phyloP scores from a whole-genome alignment of 495 filamentous ascomycete genomes.

The Aspergillus sclerotioniger region DNA sequence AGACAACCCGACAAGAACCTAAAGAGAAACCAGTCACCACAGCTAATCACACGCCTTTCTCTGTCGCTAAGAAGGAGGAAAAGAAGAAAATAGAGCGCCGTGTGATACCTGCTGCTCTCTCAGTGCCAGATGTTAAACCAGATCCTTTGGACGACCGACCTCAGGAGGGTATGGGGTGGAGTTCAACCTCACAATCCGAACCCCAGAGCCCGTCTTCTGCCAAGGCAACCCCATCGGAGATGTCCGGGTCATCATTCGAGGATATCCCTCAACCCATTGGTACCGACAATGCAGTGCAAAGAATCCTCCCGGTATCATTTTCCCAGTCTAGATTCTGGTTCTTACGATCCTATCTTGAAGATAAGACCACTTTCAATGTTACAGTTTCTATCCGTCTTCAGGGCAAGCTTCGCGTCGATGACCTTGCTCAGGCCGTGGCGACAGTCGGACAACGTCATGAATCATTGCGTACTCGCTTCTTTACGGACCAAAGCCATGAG shows the following conservation, averaged over 20 bases:
- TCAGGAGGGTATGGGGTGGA: too few relatives aligned
- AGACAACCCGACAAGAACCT: too few relatives aligned
- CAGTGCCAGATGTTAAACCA: too few relatives aligned
- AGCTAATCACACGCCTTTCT: too few relatives aligned
- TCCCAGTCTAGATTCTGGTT: slow-evolving; percentile 46
- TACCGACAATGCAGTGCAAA: not conserved
- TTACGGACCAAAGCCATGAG: slow-evolving; percentile 12
- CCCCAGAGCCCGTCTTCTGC: too few relatives aligned
- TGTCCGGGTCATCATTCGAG: not conserved
- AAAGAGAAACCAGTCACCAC: too few relatives aligned
- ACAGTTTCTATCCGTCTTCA: not conserved
- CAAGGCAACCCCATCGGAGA: not conserved
- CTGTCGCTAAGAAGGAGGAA: too few relatives aligned
- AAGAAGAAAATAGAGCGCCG: too few relatives aligned
- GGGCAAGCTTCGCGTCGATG: not conserved
- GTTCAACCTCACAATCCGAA: too few relatives aligned
- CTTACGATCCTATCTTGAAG: slow-evolving; percentile 22
- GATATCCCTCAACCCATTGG: not conserved
- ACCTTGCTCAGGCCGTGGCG: slow-evolving; percentile 28
- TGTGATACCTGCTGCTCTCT: too few relatives aligned
- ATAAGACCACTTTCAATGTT: slow-evolving; percentile 35
- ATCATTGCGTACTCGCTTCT: slow-evolving; percentile 35
- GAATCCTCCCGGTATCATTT: slow-evolving; percentile 24
- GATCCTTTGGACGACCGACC: too few relatives aligned
- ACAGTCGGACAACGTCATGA: slow-evolving; percentile 36